These are phyloP conservation scores for Sesbania bispinosa DNA, from an alignment of 306 rosid species.

Conservation along the genomic window DNA sequence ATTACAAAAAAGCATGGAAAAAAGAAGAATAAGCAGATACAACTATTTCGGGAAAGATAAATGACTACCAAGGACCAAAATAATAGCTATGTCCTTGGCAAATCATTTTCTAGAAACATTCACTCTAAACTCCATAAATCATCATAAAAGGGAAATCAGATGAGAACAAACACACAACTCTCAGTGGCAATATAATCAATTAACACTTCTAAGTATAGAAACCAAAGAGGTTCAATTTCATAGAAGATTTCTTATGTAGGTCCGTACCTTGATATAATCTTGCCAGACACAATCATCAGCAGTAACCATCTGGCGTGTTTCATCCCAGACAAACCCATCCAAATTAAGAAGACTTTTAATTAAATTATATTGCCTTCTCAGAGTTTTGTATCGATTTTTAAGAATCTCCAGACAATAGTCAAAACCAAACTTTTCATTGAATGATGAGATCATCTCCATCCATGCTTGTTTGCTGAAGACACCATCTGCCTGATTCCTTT, in stretches of 20 bases:
- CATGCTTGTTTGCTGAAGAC: constrained; percentile 73
- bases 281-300: constrained; percentile 80
- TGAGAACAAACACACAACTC: constrained; percentile 2
- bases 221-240: background rate
- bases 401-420: constrained; percentile 63
- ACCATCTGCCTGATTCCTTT: constrained; percentile 58
- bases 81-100: background rate
- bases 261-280: constrained; percentile 62
- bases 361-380: constrained; percentile 62
- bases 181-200: background rate
- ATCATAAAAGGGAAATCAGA: background rate
- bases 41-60: background rate
- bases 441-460: constrained; percentile 69
- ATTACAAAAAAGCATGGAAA: background rate
- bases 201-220: background rate
- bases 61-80: background rate
- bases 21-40: background rate
- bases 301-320: constrained; percentile 66
- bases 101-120: background rate
- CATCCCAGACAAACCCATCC: constrained; percentile 87
- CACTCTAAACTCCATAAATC: constrained; percentile 1
- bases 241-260: background rate
- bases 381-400: constrained; percentile 73
- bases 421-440: constrained; percentile 67
- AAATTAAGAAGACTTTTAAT: constrained; percentile 52